Conservation (phyloP, 2,329 filamentous ascomycete genomes). For the Cadophora malorum region DNA sequence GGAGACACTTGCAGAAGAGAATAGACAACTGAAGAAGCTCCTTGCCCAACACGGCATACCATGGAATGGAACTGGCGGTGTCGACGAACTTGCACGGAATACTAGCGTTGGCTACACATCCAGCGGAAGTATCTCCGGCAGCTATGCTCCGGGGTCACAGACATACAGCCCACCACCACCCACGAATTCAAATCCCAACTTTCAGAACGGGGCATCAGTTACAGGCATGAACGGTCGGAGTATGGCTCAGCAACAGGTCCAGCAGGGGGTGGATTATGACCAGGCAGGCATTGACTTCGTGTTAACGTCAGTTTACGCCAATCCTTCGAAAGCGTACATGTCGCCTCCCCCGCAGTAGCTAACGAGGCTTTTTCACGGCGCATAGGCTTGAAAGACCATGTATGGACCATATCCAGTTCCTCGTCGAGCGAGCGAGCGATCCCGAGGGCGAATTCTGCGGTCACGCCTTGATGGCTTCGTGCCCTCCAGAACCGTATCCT, state of each 20-base stretch:
- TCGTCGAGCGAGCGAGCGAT: slow-evolving; percentile 66
- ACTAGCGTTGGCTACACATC: slow-evolving; percentile 56
- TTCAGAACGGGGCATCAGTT: slow-evolving; percentile 15
- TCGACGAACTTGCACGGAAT: slow-evolving; percentile 48
- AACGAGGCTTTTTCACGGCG: slow-evolving; percentile 47
- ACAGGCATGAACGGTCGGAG: slow-evolving; percentile 33
- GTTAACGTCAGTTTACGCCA: slow-evolving; percentile 72
- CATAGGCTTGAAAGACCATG: slow-evolving; percentile 88
- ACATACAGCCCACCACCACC: slow-evolving; percentile 42
- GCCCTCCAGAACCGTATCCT: slow-evolving; percentile 64
- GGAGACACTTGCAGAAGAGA: slow-evolving; percentile 78
- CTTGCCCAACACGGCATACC: slow-evolving; percentile 60
- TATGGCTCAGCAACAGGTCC: slow-evolving; percentile 40
- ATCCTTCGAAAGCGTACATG: slow-evolving; percentile 68
- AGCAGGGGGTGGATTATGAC: slow-evolving; percentile 70
- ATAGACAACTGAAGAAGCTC: slow-evolving; percentile 70
- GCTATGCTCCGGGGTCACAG: slow-evolving; percentile 59
- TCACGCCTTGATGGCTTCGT: slow-evolving; percentile 92
- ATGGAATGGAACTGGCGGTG: slow-evolving; percentile 43
- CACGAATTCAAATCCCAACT: slow-evolving; percentile 31
- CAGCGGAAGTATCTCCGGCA: slow-evolving; percentile 66
- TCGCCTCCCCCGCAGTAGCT: slow-evolving; percentile 66
- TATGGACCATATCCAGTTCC: slow-evolving; percentile 86
- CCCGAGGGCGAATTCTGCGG: slow-evolving; percentile 76
- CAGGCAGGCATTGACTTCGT: slow-evolving; percentile 90